A percentile compares a stretch with the other conserved stretches of the same genome.
phyloP scores from a whole-genome alignment of 1,284 basidiomycete species.

The Boletellus deceptivus region DNA sequence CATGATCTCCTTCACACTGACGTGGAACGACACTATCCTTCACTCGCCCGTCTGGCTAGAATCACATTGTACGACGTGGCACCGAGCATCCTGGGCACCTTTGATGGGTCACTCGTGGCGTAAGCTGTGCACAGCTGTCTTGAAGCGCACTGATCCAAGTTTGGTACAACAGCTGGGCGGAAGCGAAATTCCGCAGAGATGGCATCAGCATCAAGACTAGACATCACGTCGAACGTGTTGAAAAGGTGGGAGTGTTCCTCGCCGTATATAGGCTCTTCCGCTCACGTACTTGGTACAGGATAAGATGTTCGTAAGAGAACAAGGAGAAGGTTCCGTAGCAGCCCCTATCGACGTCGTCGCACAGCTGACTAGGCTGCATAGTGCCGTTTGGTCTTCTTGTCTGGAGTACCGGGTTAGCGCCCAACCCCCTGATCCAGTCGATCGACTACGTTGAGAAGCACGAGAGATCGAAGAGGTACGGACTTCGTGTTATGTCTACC shows the following conservation, averaged over 20 bases:
- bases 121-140: constrained; percentile 32
- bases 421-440: constrained; percentile 71
- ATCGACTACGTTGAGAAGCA: constrained; percentile 65
- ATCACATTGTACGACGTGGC: constrained; percentile 83
- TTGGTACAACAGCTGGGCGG: constrained; percentile 53
- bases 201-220: constrained; percentile 75
- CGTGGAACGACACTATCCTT: constrained; percentile 63
- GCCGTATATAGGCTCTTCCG: constrained; percentile 13
- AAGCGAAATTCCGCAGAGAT: constrained; percentile 73
- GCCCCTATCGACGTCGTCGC: constrained; percentile 14
- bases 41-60: constrained; percentile 57
- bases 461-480: constrained; percentile 57
- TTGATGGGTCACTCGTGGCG: constrained; percentile 69
- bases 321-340: constrained; percentile 51
- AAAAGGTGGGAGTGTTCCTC: constrained; percentile 43
- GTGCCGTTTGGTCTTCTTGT: constrained; percentile 81
- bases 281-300: constrained; percentile 38
- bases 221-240: constrained; percentile 79
- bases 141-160: constrained; percentile 7
- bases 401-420: constrained; percentile 82
- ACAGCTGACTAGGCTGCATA: constrained; percentile 29
- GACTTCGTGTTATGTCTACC: constrained; percentile 5
- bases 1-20: constrained; percentile 83
- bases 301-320: constrained; percentile 58
- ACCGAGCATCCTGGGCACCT: constrained; percentile 77